Evolutionary conservation across 257 asterid species (phyloP).

Genomic region (Primulina eburnea): DNA sequence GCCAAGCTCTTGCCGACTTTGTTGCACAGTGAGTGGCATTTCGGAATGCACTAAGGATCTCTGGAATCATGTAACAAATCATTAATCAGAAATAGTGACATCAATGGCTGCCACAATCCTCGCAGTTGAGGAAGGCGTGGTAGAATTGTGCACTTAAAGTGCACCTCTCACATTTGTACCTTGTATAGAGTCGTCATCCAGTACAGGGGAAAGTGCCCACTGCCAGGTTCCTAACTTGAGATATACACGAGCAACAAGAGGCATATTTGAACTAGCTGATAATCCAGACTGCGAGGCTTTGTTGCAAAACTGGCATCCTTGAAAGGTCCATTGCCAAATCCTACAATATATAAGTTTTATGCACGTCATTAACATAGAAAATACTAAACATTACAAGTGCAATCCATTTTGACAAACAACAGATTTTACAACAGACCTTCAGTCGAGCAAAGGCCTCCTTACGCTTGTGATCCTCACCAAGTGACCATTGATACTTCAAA

Average conservation of each 20-base stretch:
- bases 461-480: slow-evolving; percentile 93
- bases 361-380: slow-evolving; percentile 13
- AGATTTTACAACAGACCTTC: slow-evolving; percentile 52
- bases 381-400: not conserved
- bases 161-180: slow-evolving; percentile 33
- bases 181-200: slow-evolving; percentile 91
- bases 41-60: slow-evolving; percentile 78
- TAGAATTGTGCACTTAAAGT: too few relatives aligned
- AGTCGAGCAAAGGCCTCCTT: slow-evolving; percentile 81
- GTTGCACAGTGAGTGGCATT: slow-evolving; percentile 86
- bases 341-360: slow-evolving; percentile 41
- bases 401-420: slow-evolving; percentile 8
- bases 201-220: slow-evolving; percentile 87
- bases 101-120: slow-evolving; percentile 18
- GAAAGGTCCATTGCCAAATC: slow-evolving; percentile 87
- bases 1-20: slow-evolving; percentile 98
- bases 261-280: slow-evolving; percentile 55
- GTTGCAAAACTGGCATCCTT: slow-evolving; percentile 57
- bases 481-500: slow-evolving; percentile 95
- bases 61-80: slow-evolving; percentile 43
- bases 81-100: slow-evolving; percentile 23
- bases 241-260: slow-evolving; percentile 86
- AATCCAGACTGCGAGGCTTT: slow-evolving; percentile 55
- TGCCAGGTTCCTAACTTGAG: slow-evolving; percentile 89
- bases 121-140: slow-evolving; percentile 4